Percentiles rank a stretch among this genome's conserved stretches.
phyloP scores from a whole-genome alignment of 768 basidiomycete species.

The Albatrellus ellisii region DNA sequence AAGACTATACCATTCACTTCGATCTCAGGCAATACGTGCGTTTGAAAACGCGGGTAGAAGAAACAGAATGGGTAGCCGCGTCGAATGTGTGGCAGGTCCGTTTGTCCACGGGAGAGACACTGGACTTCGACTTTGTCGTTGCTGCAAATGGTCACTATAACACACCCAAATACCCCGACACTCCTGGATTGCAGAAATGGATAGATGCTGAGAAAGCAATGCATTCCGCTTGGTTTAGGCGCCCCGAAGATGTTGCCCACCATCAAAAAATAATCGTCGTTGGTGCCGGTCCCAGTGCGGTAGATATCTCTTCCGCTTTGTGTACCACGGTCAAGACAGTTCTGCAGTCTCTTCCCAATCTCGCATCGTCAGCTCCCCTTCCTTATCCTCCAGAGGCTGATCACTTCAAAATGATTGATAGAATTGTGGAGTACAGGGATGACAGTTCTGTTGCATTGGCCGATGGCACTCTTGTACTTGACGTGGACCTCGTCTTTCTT shows the following conservation, averaged over 20 bases:
- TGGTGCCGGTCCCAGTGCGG: slow-evolving; percentile 48
- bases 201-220: slow-evolving; percentile 32
- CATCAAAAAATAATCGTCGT: slow-evolving; percentile 30
- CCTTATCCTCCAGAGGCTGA: slow-evolving; percentile 11
- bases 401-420: slow-evolving; percentile 19
- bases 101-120: slow-evolving; percentile 22
- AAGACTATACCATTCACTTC: slow-evolving; percentile 51
- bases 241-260: slow-evolving; percentile 24
- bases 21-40: slow-evolving; percentile 46
- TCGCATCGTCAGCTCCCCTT: slow-evolving; percentile 13
- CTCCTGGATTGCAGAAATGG: slow-evolving; percentile 52
- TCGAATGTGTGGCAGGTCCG: slow-evolving; percentile 35
- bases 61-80: slow-evolving; percentile 25
- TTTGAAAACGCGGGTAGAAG: slow-evolving; percentile 43
- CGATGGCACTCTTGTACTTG: slow-evolving; percentile 40
- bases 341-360: slow-evolving; percentile 38
- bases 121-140: slow-evolving; percentile 51
- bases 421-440: slow-evolving; percentile 27
- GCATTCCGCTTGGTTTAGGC: slow-evolving; percentile 62
- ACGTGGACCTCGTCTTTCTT: slow-evolving; percentile 50
- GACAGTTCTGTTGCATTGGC: slow-evolving; percentile 40
- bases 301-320: slow-evolving; percentile 54
- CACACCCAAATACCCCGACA: slow-evolving; percentile 45
- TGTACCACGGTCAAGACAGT: slow-evolving; percentile 28
- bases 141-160: slow-evolving; percentile 70